Percentiles rank a stretch among this genome's conserved stretches.
Conservation (phyloP, 768 basidiomycete genomes). For the Phylloporus rhodoxanthus region DNA sequence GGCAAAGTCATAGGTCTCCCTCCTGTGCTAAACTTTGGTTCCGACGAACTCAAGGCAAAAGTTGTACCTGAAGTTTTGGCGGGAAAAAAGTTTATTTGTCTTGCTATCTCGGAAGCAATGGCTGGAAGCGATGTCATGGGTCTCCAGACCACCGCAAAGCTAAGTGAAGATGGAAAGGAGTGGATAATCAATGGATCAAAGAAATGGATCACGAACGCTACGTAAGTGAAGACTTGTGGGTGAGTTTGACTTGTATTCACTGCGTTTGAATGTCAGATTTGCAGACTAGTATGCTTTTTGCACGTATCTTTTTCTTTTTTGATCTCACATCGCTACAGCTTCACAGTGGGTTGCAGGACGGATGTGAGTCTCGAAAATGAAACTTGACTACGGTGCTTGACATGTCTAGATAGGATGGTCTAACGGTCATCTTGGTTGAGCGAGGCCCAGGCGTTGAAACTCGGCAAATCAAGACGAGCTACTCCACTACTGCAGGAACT, state of each 20-base stretch:
- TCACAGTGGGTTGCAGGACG: conserved; percentile 55
- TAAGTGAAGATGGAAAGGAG: conserved; percentile 60
- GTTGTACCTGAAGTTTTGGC: conserved; percentile 47
- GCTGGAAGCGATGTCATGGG: conserved; percentile 68
- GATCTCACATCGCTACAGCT: conserved; percentile 35
- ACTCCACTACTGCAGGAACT: conserved; percentile 84
- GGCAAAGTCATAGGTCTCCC: conserved; percentile 68
- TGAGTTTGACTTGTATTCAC: conserved; percentile 2
- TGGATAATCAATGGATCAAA: conserved; percentile 73
- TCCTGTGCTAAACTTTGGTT: conserved; percentile 64
- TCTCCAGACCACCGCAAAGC: conserved; percentile 53
- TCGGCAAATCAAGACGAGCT: conserved; percentile 72
- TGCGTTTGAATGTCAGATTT: conserved; percentile 29
- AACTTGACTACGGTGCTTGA: conserved; percentile 19
- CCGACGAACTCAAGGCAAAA: conserved; percentile 44
- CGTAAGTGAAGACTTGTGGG: conserved; percentile 26
- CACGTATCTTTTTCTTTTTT: background rate
- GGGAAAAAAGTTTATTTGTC: conserved; percentile 64
- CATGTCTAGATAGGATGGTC: conserved; percentile 38
- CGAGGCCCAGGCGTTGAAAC: conserved; percentile 60
- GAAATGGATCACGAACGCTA: conserved; percentile 65
- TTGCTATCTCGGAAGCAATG: conserved; percentile 74
- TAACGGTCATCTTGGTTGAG: conserved; percentile 64
- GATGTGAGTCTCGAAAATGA: conserved; percentile 30
- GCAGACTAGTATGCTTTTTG: conserved; percentile 30